Evolutionary conservation across 495 filamentous ascomycete species (phyloP).

Genomic region (Talaromyces stipitatus): DNA sequence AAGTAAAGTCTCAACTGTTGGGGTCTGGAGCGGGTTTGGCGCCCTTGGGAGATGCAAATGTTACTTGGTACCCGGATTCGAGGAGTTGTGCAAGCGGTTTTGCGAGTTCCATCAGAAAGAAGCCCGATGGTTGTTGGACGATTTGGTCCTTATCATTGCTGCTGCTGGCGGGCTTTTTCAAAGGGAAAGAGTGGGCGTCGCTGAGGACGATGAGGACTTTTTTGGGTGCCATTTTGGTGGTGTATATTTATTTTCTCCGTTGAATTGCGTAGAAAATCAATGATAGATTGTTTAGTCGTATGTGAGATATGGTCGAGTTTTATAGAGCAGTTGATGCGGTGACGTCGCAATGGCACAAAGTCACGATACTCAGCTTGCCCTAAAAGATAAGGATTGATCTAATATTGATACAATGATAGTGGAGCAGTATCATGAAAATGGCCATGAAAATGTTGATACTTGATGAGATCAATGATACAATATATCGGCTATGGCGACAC

Average conservation of each 20-base stretch:
- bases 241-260: too few relatives aligned
- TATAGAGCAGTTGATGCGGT: not conserved
- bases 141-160: constrained; percentile 11
- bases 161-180: constrained; percentile 21
- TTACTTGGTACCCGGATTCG: constrained; percentile 26
- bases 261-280: too few relatives aligned
- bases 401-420: too few relatives aligned
- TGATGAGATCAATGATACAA: too few relatives aligned
- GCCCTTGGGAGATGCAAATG: constrained; percentile 30
- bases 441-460: too few relatives aligned
- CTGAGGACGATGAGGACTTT: constrained; percentile 37
- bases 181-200: constrained; percentile 26
- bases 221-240: constrained; percentile 12
- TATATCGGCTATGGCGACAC: too few relatives aligned
- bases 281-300: too few relatives aligned
- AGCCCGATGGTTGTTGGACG: constrained; percentile 29
- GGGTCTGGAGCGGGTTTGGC: constrained; percentile 27
- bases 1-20: constrained; percentile 24
- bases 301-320: not conserved
- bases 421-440: too few relatives aligned
- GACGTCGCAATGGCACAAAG: constrained; percentile 3
- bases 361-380: not conserved
- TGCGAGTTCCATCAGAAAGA: constrained; percentile 38
- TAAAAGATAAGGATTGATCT: too few relatives aligned
- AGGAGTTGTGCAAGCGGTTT: constrained; percentile 32